Evolutionary conservation across 1,284 basidiomycete genomes (phyloP).

Genomic region (Rhodotorula mucilaginosa): DNA sequence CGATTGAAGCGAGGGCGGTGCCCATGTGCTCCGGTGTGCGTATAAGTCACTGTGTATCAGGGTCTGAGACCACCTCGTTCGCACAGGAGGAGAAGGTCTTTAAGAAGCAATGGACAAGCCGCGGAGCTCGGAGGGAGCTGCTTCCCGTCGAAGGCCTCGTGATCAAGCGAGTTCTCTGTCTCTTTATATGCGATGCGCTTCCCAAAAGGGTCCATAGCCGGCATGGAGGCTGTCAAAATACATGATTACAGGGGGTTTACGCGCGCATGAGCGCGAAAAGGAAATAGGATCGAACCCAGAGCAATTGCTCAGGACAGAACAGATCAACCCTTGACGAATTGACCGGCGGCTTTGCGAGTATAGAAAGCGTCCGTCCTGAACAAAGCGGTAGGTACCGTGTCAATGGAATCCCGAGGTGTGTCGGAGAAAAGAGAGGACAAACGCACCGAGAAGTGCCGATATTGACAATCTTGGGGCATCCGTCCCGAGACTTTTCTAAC

Average conservation of each 20-base stretch:
- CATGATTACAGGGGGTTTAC: too few species aligned
- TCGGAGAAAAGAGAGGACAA: neutral
- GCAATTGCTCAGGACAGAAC: neutral
- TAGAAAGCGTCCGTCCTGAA: slow-evolving; percentile 86
- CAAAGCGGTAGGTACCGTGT: neutral
- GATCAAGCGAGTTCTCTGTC: too few species aligned
- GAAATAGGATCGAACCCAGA: neutral
- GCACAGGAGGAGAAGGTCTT: neutral
- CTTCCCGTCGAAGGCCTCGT: neutral
- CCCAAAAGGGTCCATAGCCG: too few species aligned
- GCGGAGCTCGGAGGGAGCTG: too few species aligned
- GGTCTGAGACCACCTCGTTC: neutral
- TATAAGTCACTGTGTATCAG: too few species aligned
- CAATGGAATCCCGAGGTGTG: too few species aligned
- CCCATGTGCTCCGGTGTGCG: neutral
- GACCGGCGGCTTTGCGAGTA: slow-evolving; percentile 56
- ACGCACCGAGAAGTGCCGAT: slow-evolving; percentile 61
- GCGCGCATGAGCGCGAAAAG: neutral
- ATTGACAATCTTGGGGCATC: slow-evolving; percentile 98
- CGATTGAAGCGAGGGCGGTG: neutral
- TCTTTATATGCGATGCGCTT: too few species aligned
- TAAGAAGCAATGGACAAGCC: neutral
- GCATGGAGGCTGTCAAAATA: too few species aligned
- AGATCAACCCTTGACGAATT: slow-evolving; percentile 29
- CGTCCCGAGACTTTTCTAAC: slow-evolving; percentile 95